Evolutionary conservation across 495 filamentous ascomycete species (phyloP).

Genomic region (Aspergillus homomorphus): DNA sequence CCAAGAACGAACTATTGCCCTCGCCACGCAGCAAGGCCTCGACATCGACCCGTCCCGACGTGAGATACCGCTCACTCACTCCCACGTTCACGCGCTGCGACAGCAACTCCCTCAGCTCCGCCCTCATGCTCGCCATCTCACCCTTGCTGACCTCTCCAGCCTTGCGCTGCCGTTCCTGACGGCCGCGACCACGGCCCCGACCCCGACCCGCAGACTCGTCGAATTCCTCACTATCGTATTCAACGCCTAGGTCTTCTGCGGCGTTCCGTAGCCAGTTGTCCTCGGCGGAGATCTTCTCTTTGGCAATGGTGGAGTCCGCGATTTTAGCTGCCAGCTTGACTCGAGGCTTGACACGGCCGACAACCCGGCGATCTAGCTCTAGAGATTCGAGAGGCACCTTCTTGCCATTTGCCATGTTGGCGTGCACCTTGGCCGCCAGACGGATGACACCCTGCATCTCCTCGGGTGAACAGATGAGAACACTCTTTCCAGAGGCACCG

Average conservation of each 20-base stretch:
- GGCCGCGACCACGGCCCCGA: conserved; percentile 63
- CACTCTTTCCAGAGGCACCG: conserved; percentile 67
- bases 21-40: conserved; percentile 69
- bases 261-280: conserved; percentile 81
- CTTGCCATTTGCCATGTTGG: conserved; percentile 49
- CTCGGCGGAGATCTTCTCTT: conserved; percentile 78
- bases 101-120: conserved; percentile 53
- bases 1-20: conserved; percentile 58
- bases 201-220: conserved; percentile 60
- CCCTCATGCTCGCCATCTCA: conserved; percentile 55
- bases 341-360: conserved; percentile 69
- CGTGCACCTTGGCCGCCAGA: conserved; percentile 83
- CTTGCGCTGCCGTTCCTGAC: conserved; percentile 72
- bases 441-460: conserved; percentile 81
- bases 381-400: conserved; percentile 68
- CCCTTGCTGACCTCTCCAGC: conserved; percentile 63
- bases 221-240: conserved; percentile 86
- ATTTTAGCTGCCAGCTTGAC: conserved; percentile 76
- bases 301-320: conserved; percentile 76
- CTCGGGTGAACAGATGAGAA: conserved; percentile 87
- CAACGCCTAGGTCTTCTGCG: conserved; percentile 90
- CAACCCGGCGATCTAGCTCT: conserved; percentile 77
- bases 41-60: conserved; percentile 74
- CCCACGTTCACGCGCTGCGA: conserved; percentile 80
- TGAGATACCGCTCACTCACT: conserved; percentile 87